Evolutionary conservation across 345 rosid genomes (phyloP).

Genomic region (Isatis tinctoria): DNA sequence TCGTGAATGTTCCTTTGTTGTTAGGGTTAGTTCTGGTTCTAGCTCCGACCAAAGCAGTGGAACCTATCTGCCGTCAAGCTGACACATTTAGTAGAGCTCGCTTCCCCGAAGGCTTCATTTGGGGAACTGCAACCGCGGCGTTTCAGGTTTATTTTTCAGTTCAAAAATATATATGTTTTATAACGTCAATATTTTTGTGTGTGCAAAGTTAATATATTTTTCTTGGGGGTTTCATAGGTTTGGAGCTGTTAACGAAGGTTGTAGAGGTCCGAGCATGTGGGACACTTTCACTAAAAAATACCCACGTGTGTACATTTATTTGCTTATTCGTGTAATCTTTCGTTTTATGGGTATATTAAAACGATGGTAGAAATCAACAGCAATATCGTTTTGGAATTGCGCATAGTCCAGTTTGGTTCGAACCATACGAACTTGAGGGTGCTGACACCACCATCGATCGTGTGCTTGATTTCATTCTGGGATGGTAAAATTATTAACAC

Average conservation of each 20-base stretch:
- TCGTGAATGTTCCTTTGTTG: slow-evolving; percentile 12
- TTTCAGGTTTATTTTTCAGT: slow-evolving; percentile 27
- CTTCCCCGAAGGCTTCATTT: slow-evolving; percentile 27
- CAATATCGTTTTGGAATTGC: background rate
- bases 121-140: slow-evolving; percentile 32
- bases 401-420: no score
- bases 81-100: slow-evolving; percentile 15
- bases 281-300: slow-evolving; percentile 16
- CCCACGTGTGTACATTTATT: slow-evolving; percentile 1
- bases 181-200: no score
- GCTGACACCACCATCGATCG: no score
- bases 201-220: no score
- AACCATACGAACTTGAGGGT: no score
- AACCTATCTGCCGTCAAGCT: slow-evolving; percentile 20
- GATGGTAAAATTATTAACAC: no score
- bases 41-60: slow-evolving; percentile 24
- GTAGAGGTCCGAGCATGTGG: slow-evolving; percentile 38
- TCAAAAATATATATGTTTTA: background rate
- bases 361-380: slow-evolving; percentile 32
- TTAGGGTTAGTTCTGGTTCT: slow-evolving; percentile 24
- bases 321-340: no score
- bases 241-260: slow-evolving; percentile 31
- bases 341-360: background rate
- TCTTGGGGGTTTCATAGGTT: no score
- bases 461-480: no score